A percentile compares a stretch with the other conserved stretches of the same genome.
Conservation (phyloP, 768 basidiomycete genomes). For the Leccinellum luteum region DNA sequence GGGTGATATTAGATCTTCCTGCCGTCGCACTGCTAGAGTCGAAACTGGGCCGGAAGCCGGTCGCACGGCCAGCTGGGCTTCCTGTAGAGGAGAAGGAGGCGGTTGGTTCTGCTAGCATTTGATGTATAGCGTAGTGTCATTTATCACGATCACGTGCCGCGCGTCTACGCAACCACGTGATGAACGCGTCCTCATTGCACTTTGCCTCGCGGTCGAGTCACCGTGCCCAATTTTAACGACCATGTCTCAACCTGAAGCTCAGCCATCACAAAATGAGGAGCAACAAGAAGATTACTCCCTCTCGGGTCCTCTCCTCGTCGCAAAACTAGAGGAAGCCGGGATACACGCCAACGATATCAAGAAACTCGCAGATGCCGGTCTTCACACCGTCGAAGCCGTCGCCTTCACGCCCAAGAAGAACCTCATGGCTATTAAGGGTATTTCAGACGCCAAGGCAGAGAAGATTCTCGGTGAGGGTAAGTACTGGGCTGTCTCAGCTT, state of each 20-base stretch:
- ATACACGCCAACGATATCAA: constrained; percentile 90
- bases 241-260: constrained; percentile 41
- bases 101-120: not conserved
- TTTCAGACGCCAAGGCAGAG: constrained; percentile 95
- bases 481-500: constrained; percentile 17
- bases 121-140: not conserved
- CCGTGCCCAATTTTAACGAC: not conserved
- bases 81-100: constrained; percentile 10
- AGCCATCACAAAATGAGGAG: constrained; percentile 45
- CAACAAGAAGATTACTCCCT: constrained; percentile 51
- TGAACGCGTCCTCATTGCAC: constrained; percentile 22
- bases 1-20: constrained; percentile 75
- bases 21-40: constrained; percentile 80
- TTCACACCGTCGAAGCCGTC: constrained; percentile 92
- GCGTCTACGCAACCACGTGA: constrained; percentile 23
- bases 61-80: not conserved
- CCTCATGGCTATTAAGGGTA: constrained; percentile 89
- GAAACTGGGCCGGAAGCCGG: constrained; percentile 46
- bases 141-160: constrained; percentile 4
- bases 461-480: constrained; percentile 90
- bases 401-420: constrained; percentile 96
- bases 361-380: constrained; percentile 89
- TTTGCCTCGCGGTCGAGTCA: not conserved
- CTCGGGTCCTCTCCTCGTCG: constrained; percentile 80
- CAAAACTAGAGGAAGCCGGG: constrained; percentile 84